A percentile compares a stretch with the other conserved stretches of the same genome.
Evolutionary conservation across 78 protist species (phyloP).

Genomic region (Planoprotostelium fungivorum): DNA sequence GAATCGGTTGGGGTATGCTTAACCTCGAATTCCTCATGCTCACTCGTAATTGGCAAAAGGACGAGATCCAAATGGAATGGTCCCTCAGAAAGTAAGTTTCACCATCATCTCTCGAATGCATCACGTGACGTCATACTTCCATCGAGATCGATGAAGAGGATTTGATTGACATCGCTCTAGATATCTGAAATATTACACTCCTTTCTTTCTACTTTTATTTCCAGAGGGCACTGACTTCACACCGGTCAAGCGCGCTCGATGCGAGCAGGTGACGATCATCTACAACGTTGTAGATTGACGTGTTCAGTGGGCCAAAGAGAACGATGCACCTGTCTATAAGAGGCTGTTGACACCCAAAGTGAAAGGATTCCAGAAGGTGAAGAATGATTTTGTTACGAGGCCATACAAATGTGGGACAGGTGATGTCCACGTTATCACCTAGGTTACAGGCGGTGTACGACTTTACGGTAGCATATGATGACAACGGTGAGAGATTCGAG

Average conservation of each 20-base stretch:
- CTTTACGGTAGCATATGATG: neutral
- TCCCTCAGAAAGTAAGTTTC: neutral
- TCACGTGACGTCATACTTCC: neutral
- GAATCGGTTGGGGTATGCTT: neutral
- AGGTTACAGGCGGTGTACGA: neutral
- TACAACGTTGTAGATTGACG: neutral
- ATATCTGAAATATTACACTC: neutral
- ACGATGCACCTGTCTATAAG: neutral
- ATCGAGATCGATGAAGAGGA: neutral
- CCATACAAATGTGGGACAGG: neutral
- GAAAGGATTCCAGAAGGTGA: neutral
- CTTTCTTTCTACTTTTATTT: neutral
- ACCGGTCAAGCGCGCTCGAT: neutral
- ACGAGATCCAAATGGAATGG: neutral
- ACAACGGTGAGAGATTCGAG: neutral
- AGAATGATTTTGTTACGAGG: no score
- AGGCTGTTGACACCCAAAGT: neutral
- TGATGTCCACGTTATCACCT: neutral
- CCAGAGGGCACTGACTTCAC: neutral
- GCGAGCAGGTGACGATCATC: neutral
- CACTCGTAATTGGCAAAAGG: neutral
- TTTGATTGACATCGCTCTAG: neutral
- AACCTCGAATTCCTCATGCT: neutral
- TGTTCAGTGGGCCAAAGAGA: neutral
- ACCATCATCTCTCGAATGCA: neutral